These are phyloP conservation scores for Neurospora sp. DNA, from an alignment of 495 filamentous ascomycete species.

Conservation along the genomic window DNA sequence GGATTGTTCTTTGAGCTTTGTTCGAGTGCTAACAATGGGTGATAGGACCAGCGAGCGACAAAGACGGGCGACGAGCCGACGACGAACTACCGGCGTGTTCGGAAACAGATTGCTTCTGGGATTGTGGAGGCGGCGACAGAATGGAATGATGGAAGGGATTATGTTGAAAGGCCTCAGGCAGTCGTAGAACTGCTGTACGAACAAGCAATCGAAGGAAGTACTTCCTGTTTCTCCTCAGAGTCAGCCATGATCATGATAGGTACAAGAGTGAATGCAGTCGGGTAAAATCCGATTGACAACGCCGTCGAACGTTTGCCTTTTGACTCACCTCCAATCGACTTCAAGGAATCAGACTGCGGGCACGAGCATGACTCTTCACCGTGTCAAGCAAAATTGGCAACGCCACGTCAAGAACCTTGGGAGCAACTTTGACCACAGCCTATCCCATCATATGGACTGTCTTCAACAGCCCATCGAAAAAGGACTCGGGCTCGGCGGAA, in stretches of 20 bases:
- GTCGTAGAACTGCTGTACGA: background rate
- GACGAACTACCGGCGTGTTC: background rate
- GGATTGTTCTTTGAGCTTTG: background rate
- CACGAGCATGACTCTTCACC: too few relatives aligned
- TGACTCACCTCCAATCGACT: background rate
- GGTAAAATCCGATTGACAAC: background rate
- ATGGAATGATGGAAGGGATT: background rate
- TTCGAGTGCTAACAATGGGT: background rate
- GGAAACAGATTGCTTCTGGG: background rate
- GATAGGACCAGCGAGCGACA: background rate
- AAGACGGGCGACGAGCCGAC: background rate
- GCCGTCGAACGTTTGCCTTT: background rate
- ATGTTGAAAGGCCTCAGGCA: background rate
- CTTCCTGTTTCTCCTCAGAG: background rate
- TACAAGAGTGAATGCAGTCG: background rate
- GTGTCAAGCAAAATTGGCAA: too few relatives aligned
- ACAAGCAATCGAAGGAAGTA: background rate
- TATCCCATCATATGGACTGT: too few relatives aligned
- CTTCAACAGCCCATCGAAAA: too few relatives aligned
- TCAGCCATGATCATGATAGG: background rate
- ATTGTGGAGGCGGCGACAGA: background rate
- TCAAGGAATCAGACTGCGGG: background rate
- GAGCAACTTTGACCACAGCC: too few relatives aligned
- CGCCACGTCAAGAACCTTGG: too few relatives aligned
- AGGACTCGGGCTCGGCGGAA: too few relatives aligned